Conservation (phyloP, 2,329 filamentous ascomycete species). For the Dactylellina leptospora region DNA sequence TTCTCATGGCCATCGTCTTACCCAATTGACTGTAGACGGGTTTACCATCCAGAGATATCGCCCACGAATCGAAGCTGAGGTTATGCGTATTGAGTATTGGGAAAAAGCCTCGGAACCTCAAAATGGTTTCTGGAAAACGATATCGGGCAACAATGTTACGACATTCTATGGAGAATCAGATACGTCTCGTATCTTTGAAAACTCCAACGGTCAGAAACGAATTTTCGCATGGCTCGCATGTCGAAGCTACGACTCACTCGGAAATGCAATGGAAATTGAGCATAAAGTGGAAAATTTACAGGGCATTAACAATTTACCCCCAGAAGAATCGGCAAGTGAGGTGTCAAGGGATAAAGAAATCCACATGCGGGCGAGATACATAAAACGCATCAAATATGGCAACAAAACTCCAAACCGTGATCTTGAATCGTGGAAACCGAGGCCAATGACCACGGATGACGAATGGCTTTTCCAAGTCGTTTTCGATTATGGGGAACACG, state of each 20-base stretch:
- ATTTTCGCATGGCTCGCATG: too few relatives aligned
- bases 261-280: too few relatives aligned
- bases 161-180: constrained; percentile 37
- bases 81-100: constrained; percentile 55
- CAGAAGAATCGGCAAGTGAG: too few relatives aligned
- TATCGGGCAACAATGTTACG: constrained; percentile 52
- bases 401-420: constrained; percentile 34
- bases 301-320: too few relatives aligned
- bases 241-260: too few relatives aligned
- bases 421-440: not conserved
- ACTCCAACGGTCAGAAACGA: too few relatives aligned
- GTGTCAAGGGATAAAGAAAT: not conserved
- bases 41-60: constrained; percentile 53
- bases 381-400: constrained; percentile 55
- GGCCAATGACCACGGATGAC: not conserved
- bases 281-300: too few relatives aligned
- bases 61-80: constrained; percentile 52
- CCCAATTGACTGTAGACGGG: not conserved
- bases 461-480: constrained; percentile 59
- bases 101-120: too few relatives aligned
- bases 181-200: constrained; percentile 14
- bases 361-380: constrained; percentile 14
- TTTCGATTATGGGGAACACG: constrained; percentile 60
- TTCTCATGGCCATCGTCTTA: not conserved
- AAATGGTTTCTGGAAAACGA: constrained; percentile 54